phyloP scores from a whole-genome alignment of 345 rosid genomes.

The Salix udensis region DNA sequence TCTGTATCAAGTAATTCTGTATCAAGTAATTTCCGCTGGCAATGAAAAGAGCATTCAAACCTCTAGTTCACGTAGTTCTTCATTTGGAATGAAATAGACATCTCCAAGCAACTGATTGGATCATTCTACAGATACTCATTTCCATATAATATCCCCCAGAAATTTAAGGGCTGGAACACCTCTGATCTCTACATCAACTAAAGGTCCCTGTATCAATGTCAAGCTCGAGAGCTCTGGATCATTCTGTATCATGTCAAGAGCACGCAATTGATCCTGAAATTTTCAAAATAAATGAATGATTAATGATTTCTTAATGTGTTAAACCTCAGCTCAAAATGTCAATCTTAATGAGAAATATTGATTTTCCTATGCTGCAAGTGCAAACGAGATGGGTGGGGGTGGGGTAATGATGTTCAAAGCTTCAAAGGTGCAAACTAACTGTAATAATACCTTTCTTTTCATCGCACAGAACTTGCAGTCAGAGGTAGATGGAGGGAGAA shows the following conservation, averaged over 20 bases:
- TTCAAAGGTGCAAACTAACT: neutral
- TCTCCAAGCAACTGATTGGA: neutral
- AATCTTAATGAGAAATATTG: neutral
- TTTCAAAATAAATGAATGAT: neutral
- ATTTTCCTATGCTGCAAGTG: neutral
- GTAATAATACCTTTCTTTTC: conserved; percentile 75
- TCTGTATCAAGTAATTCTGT: neutral
- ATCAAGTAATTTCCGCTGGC: neutral
- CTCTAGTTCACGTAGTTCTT: neutral
- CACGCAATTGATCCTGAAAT: conserved; percentile 89
- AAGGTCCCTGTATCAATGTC: conserved; percentile 69
- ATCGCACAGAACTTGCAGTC: conserved; percentile 96
- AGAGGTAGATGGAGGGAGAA: conserved; percentile 82
- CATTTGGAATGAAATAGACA: neutral
- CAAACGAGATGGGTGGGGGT: neutral
- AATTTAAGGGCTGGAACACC: conserved; percentile 92
- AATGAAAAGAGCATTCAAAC: neutral
- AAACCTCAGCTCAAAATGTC: neutral
- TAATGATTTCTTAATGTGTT: neutral
- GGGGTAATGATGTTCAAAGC: neutral
- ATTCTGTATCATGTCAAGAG: conserved; percentile 70
- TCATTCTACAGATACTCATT: conserved; percentile 37
- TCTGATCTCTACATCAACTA: conserved; percentile 93
- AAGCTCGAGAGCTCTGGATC: conserved; percentile 78
- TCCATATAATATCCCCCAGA: conserved; percentile 90